phyloP scores from a whole-genome alignment of 371 early-diverging fungal genomes.

The Zychaea mexicana region DNA sequence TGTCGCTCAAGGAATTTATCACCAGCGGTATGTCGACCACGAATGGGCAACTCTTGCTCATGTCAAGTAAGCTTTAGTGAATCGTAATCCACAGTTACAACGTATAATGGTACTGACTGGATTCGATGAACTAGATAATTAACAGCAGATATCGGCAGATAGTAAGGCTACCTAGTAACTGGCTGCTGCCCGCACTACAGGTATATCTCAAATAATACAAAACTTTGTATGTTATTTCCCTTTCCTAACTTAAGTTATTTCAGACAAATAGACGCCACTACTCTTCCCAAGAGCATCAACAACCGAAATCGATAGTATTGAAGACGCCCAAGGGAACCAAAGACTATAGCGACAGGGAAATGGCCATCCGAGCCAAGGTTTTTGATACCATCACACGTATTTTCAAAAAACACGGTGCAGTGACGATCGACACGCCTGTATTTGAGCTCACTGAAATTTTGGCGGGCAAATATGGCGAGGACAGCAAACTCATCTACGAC shows the following conservation, averaged over 20 bases:
- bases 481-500: slow-evolving; percentile 98
- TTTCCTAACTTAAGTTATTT: no score
- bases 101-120: not conserved
- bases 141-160: not conserved
- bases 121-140: not conserved
- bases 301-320: not conserved
- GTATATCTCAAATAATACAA: not conserved
- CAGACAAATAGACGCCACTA: not conserved
- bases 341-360: slow-evolving; percentile 95
- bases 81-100: no score
- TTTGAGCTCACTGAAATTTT: slow-evolving; percentile 99
- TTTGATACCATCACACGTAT: slow-evolving; percentile 84
- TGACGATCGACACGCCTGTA: slow-evolving; percentile 99
- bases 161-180: not conserved
- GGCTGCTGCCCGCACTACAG: not conserved
- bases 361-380: slow-evolving; percentile 92
- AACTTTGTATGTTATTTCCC: no score
- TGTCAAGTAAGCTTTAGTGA: not conserved
- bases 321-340: slow-evolving; percentile 75
- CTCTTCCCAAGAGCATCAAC: not conserved
- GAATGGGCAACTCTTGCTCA: not conserved
- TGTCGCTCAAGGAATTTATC: not conserved
- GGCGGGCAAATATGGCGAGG: slow-evolving; percentile 99
- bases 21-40: not conserved
- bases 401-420: slow-evolving; percentile 97